Evolutionary conservation across 441 rosid species (phyloP).

Genomic region (Brassica hybrid): DNA sequence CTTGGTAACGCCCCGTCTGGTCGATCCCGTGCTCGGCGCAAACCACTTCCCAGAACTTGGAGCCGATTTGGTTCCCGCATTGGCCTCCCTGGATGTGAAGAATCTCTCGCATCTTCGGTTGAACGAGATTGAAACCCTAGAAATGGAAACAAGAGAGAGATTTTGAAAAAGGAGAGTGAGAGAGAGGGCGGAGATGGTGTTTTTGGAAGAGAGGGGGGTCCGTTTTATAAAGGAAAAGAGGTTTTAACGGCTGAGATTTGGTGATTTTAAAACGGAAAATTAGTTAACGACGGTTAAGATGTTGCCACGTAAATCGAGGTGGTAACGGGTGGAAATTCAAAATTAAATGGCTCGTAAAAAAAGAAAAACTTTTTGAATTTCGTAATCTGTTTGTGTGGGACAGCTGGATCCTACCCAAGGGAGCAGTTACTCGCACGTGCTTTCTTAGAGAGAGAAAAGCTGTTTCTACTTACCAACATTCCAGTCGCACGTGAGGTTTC

Average conservation of each 20-base stretch:
- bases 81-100: constrained; percentile 60
- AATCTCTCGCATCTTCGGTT: constrained; percentile 50
- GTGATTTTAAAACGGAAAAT: constrained; percentile 16
- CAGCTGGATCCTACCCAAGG: constrained; percentile 36
- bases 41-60: constrained; percentile 57
- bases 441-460: constrained; percentile 11
- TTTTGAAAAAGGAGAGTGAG: constrained; percentile 12
- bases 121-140: constrained; percentile 14
- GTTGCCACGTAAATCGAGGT: constrained; percentile 31
- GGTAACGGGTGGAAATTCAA: constrained; percentile 44
- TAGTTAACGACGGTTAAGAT: constrained; percentile 20
- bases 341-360: constrained; percentile 37
- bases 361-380: constrained; percentile 26
- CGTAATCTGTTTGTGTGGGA: constrained; percentile 19
- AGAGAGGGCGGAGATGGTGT: neutral
- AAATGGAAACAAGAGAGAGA: constrained; percentile 27
- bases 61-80: constrained; percentile 57
- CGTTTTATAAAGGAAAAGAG: constrained; percentile 39
- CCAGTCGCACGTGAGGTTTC: constrained; percentile 29
- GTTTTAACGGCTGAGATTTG: constrained; percentile 42
- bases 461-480: constrained; percentile 20
- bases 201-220: constrained; percentile 8
- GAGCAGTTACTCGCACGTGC: constrained; percentile 41
- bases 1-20: constrained; percentile 46
- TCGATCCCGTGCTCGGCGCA: constrained; percentile 52